Evolutionary conservation across 2,329 filamentous ascomycete genomes (phyloP).

Genomic region (Trichoderma afroharzianum): DNA sequence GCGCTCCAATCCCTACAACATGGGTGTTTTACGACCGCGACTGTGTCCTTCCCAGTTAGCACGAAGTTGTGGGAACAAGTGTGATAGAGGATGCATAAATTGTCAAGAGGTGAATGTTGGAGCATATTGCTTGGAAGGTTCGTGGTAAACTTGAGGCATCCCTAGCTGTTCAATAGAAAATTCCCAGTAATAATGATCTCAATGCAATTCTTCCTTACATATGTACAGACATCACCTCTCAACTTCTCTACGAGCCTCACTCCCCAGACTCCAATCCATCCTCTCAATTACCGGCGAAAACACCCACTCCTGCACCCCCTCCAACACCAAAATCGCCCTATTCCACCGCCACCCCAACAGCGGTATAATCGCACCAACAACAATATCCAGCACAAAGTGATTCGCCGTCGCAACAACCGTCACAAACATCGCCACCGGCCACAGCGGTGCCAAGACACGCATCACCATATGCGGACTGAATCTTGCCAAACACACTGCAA

Average conservation of each 20-base stretch:
- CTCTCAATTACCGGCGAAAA: neutral
- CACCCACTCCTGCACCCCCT: neutral
- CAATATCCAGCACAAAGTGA: neutral
- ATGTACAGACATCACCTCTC: neutral
- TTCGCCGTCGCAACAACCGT: conserved; percentile 8
- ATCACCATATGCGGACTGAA: neutral
- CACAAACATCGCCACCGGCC: conserved; percentile 1
- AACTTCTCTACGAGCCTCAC: neutral
- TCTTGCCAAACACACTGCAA: neutral
- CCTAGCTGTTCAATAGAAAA: neutral
- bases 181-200: neutral
- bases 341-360: conserved; percentile 2
- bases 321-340: conserved; percentile 1
- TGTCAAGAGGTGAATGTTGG: neutral
- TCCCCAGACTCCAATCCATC: neutral
- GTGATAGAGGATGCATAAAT: neutral
- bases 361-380: neutral
- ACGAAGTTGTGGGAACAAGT: neutral
- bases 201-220: neutral
- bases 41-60: neutral
- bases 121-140: neutral
- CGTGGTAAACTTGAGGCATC: neutral
- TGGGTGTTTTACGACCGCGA: neutral
- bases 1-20: neutral
- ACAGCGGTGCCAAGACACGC: neutral